These are phyloP conservation scores for Priceomyces carsonii DNA, from an alignment of 805 yeast species.

Conservation along the genomic window DNA sequence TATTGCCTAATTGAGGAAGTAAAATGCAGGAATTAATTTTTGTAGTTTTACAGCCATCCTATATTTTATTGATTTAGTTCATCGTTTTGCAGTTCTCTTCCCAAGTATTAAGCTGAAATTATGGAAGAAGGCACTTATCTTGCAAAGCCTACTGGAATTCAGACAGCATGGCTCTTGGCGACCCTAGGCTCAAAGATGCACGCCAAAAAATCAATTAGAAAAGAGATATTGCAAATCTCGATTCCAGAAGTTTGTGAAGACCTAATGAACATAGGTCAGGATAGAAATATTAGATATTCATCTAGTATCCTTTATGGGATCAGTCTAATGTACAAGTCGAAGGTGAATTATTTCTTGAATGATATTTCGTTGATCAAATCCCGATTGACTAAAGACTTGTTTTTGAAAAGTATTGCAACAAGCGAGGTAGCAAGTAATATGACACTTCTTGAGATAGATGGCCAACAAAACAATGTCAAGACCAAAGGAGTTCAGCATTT, in stretches of 20 bases:
- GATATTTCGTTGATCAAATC: conserved; percentile 22
- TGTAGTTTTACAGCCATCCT: too few species aligned
- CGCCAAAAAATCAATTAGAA: conserved; percentile 27
- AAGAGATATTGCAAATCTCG: conserved; percentile 33
- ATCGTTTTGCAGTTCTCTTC: too few species aligned
- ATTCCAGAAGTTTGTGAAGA: conserved; percentile 44
- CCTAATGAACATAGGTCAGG: conserved; percentile 5
- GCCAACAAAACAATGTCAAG: too few species aligned
- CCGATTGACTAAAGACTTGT: conserved; percentile 11
- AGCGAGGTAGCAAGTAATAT: background rate
- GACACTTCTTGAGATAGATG: background rate
- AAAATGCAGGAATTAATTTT: too few species aligned
- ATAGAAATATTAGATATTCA: conserved; percentile 27
- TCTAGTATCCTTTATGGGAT: conserved; percentile 52
- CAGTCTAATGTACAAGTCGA: conserved; percentile 48
- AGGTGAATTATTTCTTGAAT: conserved; percentile 46
- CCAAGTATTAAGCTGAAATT: too few species aligned
- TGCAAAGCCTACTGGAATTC: conserved; percentile 12
- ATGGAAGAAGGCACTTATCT: conserved; percentile 2
- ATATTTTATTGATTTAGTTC: too few species aligned
- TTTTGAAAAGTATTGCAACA: conserved; percentile 4
- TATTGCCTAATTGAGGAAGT: too few species aligned
- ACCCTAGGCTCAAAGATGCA: conserved; percentile 39
- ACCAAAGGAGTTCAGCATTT: conserved; percentile 7
- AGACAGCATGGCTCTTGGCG: conserved; percentile 39